Evolutionary conservation across 208 protist genomes (phyloP), one percentile per base, ranked within the genome.

Genomic region (Acanthamoeba triangularis): DNA sequence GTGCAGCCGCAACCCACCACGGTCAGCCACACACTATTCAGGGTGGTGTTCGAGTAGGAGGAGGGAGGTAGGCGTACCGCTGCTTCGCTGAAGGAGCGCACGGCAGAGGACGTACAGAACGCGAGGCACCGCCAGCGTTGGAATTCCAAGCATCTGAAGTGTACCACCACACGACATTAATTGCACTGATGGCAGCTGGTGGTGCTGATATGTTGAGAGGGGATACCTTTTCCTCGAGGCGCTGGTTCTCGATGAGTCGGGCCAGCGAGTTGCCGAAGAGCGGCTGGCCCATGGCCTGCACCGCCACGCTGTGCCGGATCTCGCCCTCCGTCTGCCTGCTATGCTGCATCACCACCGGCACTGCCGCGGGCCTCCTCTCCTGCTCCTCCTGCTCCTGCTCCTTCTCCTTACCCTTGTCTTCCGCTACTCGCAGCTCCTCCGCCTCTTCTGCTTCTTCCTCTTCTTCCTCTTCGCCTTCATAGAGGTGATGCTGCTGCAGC

Each of bases 21-120:
- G 56, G 41, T 47, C 41, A 67, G 28, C 61, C 61, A 18, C 16
- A 67, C 16, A 67, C 61, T 28, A 5, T 28, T 67, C 61, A n/a
- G n/a, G 28, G 61, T n/a, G 61, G n/a, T 67, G 61, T 18, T 28
- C 61, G 61, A 67, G 28, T 67, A n/a, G 20, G 1, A 4, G 37
- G 41, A n/a, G n/a, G n/a, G n/a, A n/a, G 72, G 61, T 23, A 1
- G 14, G 54, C 54, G 54, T 59, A 59, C 54, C 33, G n/a, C 35
- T 23, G 37, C 72, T 49, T 35, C 72, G 30, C 72, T 80, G 72
- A 20, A 80, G 14, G 72, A 80, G 72, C 35, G 72, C n/a, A 11
- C 72, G 72, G 72, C 35, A 80, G 37, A 80, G 72, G 72, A 80
- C n/a, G 72, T 80, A 80, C n/a, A 80, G 11, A 2, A 80, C 23